These are phyloP conservation scores for Penicillium sp. DNA, from an alignment of 2,329 filamentous ascomycete species.

Conservation along the genomic window DNA sequence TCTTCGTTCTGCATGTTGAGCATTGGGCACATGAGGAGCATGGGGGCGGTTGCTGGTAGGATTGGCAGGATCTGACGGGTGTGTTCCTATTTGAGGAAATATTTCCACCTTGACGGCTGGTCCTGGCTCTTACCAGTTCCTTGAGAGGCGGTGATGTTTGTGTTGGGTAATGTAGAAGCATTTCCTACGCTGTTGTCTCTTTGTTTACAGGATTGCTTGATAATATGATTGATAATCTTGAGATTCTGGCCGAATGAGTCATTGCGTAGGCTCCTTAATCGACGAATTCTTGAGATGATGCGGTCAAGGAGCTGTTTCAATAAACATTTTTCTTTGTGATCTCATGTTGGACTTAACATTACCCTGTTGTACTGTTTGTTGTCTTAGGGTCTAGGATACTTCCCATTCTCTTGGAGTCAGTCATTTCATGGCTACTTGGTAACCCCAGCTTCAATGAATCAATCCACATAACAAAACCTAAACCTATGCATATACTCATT, in stretches of 20 bases:
- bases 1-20: slow-evolving; percentile 8
- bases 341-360: neutral
- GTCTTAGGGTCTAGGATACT: neutral
- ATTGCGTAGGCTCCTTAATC: neutral
- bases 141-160: neutral
- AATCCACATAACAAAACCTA: too few species aligned
- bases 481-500: too few species aligned
- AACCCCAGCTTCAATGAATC: too few species aligned
- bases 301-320: neutral
- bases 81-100: slow-evolving; percentile 4
- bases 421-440: too few species aligned
- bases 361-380: neutral
- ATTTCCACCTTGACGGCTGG: neutral
- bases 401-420: neutral
- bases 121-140: neutral
- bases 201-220: neutral
- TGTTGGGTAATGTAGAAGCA: neutral
- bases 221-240: neutral
- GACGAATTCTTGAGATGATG: neutral
- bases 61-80: slow-evolving; percentile 1
- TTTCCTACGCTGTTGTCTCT: neutral
- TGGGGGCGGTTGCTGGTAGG: neutral
- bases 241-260: neutral
- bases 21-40: slow-evolving; percentile 12
- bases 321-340: too few species aligned